Evolutionary conservation across 116 monocot species (phyloP).

Genomic region (Trichopus zeylanicus): DNA sequence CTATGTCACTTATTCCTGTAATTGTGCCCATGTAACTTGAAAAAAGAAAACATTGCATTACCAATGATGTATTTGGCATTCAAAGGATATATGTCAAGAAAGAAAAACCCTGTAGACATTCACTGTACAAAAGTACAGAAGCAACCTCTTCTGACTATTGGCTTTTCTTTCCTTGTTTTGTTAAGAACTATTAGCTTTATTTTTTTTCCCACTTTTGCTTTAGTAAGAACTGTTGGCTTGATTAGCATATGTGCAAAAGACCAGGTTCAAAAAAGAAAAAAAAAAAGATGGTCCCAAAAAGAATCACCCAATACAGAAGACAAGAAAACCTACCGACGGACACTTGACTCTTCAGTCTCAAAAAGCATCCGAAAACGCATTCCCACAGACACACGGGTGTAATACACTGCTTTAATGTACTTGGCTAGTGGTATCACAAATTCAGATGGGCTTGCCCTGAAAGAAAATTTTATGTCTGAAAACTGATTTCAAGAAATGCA

Average conservation of each 20-base stretch:
- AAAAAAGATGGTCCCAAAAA: not conserved
- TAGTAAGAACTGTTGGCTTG: too few species aligned
- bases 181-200: too few species aligned
- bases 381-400: constrained; percentile 75
- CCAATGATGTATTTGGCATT: not conserved
- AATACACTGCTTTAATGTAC: constrained; percentile 67
- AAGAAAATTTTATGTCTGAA: not conserved
- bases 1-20: constrained; percentile 83
- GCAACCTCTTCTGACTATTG: too few species aligned
- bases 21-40: constrained; percentile 96
- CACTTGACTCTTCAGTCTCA: constrained; percentile 84
- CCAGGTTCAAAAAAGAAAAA: not conserved
- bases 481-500: too few species aligned
- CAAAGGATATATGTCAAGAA: not conserved
- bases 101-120: too few species aligned
- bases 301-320: not conserved
- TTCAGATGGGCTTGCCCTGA: constrained; percentile 75
- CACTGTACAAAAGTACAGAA: too few species aligned
- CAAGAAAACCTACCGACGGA: constrained; percentile 37
- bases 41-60: not conserved
- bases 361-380: constrained; percentile 88
- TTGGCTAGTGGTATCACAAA: constrained; percentile 78
- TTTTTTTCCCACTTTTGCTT: too few species aligned
- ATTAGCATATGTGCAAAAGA: too few species aligned
- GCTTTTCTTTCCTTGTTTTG: too few species aligned